Percentiles rank a stretch among this genome's conserved stretches.
phyloP scores from a whole-genome alignment of 2,329 filamentous ascomycete species.

The Pseudogymnoascus sp. region DNA sequence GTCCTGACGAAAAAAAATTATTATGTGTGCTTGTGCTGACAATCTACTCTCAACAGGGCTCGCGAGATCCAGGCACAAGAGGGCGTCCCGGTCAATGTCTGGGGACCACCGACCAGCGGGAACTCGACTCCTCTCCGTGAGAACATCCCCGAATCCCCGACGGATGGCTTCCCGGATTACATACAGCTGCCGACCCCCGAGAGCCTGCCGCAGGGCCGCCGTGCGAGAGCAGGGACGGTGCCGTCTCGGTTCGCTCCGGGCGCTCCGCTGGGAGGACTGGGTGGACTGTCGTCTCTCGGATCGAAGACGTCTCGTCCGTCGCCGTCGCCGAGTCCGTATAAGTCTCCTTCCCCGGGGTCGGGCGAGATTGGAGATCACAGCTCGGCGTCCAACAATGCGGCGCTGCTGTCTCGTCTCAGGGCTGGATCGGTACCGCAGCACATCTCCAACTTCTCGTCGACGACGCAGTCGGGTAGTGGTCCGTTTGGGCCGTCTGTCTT shows the following conservation, averaged over 20 bases:
- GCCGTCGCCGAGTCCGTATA: constrained; percentile 80
- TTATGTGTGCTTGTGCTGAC: constrained; percentile 9
- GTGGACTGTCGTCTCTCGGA: constrained; percentile 43
- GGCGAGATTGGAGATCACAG: constrained; percentile 36
- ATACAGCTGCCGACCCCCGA: constrained; percentile 60
- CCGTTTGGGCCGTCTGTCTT: constrained; percentile 90
- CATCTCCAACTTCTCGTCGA: constrained; percentile 51
- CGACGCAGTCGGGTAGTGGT: constrained; percentile 42
- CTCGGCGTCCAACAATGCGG: constrained; percentile 50
- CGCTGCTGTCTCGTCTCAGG: constrained; percentile 73
- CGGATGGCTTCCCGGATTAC: constrained; percentile 91
- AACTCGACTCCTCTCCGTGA: constrained; percentile 94
- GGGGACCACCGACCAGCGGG: constrained; percentile 93
- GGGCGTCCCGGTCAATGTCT: constrained; percentile 67
- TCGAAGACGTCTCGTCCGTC: constrained; percentile 78
- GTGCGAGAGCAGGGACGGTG: constrained; percentile 88
- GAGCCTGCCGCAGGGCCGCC: constrained; percentile 58
- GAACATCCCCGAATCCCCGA: constrained; percentile 94
- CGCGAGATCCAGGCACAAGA: constrained; percentile 97
- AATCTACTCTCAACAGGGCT: constrained; percentile 47
- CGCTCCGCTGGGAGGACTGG: constrained; percentile 47
- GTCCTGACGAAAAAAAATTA: neutral
- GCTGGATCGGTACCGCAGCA: constrained; percentile 93
- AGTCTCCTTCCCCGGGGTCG: constrained; percentile 52
- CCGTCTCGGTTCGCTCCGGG: constrained; percentile 86